Evolutionary conservation across 2,329 filamentous ascomycete species (phyloP), one percentile per base, ranked within the genome.

Genomic region (Penicillium psychrosexuale): DNA sequence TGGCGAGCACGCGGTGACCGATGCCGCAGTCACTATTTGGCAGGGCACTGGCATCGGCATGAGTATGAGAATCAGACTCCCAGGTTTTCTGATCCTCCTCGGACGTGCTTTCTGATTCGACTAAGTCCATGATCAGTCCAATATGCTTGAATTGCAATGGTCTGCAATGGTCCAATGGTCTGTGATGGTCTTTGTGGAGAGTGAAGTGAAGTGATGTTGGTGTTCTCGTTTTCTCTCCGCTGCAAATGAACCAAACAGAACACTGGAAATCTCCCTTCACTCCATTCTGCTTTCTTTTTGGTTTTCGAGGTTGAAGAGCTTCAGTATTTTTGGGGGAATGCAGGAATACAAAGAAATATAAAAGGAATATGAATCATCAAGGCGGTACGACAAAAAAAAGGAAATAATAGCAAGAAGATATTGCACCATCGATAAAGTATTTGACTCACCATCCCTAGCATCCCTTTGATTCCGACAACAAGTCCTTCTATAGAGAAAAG

Each of bases 1-100:
- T 72, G 36, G 74, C 71, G 44, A 75, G 66, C 30, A 77, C 70
- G 31, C 74, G 73, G 55, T 77, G 74, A 38, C 73, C 74, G 51
- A 77, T 71, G 19, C 71, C 72, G 59, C 71, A 74, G 54, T 72
- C 69, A 34, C 66, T 63, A 13, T 59, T 60, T 6, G 69, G 58
- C 37, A 63, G 44, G 2, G 60, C 42, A 44, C 38, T 59, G 33
- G 60, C 61, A 51, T 66, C 64, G 36, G 64, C 57, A 36, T 58
- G 56, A 28, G 57, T 59, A 58, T 60, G 65, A 50, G 61, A 61
- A 48, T 72, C 69, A 19, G 63, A 70, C 48, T 66, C 67, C 65
- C 69, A 73, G 12, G 59, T 58, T 50, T 68, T 71, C 55, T 68
- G 70, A 44, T 72, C 70, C 57, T 74, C 71, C 34, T 73, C 72